Base-by-base conservation (phyloP, 169 alveolate genomes). In the Neospora caninum region DNA sequence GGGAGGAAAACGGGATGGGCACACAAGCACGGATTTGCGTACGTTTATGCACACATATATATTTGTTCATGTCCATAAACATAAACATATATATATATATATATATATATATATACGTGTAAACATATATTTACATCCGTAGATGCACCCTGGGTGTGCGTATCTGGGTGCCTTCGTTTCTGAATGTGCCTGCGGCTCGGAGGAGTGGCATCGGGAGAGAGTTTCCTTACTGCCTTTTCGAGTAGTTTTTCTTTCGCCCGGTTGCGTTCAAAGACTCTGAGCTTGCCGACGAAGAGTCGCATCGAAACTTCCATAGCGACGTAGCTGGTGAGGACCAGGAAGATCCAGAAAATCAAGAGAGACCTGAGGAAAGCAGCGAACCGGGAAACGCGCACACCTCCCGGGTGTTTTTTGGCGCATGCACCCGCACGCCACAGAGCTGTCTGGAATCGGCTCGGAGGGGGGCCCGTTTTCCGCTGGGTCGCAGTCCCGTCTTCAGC, bases 201-300 rank as follows among this genome's bases (percentile, higher is more conserved):
- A 13, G 58, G 58, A 49, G 58, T 13, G 4, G 82, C 7, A 18
- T 64, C 82, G 39, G 13, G 2, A 4, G 18, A 80, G 88, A 38
- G 53, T 4, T 13, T 4, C 20, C 89, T 82, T 39, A 82, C 89
- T 9, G 89, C 67, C 39, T 82, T 82, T 36, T 82, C 69, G 10
- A 41, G 16, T 4, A 82, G 2, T 49, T 82, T 82, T 36, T 82
- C 89, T 31, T 43, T 82, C 18, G 64, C 89, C 34, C 89, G 89
- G 89, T 82, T 82, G 22, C 89, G 53, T 31, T 82, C 89, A 29
- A 82, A 82, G 64, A 43, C 89, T 16, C 89, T 64, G 67, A 82
- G 64, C n/a, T 42, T 82, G 53, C 89, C 89, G 41, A 82, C 18
- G 89, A 38, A 82, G 13, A 38, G 41, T 67, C 69, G 18, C 38